phyloP scores from a whole-genome alignment of 164 flowering plant genomes.

The Tinospora cordifolia region DNA sequence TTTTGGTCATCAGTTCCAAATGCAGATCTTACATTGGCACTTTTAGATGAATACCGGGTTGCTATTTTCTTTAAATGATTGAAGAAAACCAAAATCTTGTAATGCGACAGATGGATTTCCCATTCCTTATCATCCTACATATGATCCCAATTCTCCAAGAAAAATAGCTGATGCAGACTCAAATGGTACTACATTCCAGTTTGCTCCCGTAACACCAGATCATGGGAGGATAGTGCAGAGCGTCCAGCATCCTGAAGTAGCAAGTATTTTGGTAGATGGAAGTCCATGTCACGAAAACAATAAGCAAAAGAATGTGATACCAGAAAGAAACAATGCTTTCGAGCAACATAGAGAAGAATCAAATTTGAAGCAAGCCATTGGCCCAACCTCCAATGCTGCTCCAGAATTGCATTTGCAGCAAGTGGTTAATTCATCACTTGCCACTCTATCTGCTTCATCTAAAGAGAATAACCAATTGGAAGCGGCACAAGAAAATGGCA shows the following conservation, averaged over 20 bases:
- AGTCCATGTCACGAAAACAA: slow-evolving; percentile 7
- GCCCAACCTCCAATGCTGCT: slow-evolving; percentile 18
- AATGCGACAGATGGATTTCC: slow-evolving; percentile 22
- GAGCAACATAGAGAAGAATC: slow-evolving; percentile 14
- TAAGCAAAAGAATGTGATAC: slow-evolving; percentile 11
- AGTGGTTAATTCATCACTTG: slow-evolving; percentile 19
- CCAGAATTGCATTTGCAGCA: slow-evolving; percentile 10
- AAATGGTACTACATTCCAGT: slow-evolving; percentile 14
- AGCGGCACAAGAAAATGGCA: slow-evolving; percentile 22
- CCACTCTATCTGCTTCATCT: slow-evolving; percentile 15
- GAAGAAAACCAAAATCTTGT: neutral
- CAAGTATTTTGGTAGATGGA: neutral
- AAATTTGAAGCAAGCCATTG: slow-evolving; percentile 10
- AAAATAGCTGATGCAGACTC: slow-evolving; percentile 16
- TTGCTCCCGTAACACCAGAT: slow-evolving; percentile 18
- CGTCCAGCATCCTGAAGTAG: slow-evolving; percentile 8
- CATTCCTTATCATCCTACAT: slow-evolving; percentile 14
- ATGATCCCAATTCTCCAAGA: slow-evolving; percentile 26
- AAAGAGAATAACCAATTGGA: slow-evolving; percentile 30
- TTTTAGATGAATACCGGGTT: neutral
- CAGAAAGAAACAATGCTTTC: slow-evolving; percentile 6
- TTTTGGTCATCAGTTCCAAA: no score
- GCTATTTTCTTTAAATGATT: neutral
- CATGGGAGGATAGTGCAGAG: slow-evolving; percentile 3
- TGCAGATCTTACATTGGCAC: no score